Base-by-base conservation (phyloP, 208 protist genomes). In the Crithidia sp. region DNA sequence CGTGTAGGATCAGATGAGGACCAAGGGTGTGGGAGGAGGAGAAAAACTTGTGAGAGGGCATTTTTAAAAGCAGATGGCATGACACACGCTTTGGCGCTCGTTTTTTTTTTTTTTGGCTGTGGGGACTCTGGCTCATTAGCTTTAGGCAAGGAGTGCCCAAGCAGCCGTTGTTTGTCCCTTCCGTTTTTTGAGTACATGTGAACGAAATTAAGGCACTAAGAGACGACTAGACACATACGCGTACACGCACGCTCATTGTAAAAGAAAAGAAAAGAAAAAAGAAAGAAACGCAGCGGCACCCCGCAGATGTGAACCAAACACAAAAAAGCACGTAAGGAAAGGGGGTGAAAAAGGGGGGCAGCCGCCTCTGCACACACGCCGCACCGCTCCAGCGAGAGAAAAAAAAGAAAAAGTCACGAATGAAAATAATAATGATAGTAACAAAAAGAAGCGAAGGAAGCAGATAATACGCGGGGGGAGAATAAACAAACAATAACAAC, bases 361-460 rank as follows among this genome's bases (percentile, higher is more conserved):
- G 28, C 28, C 28, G 28, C 28, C 28, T 28, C 28, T 28, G 28
- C 28, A 28, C 28, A 28, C 28, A 28, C 28, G 28, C 28, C 28
- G 28, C 28, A 28, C 28, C 28, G 28, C 28, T 28, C 28, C 28
- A 28, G 28, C 28, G 28, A 28, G 56, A 36, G 16, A 54, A 45
- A 39, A 59, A 10, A 37, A 59, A 28, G 14, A 28, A 37, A 28
- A 12, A 12, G 0, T 7, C 9, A 12, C 57, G 41, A 39, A 61
- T 10, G 2, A 13, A 5, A 10, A 39, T 54, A 36, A 41, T 12
- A 57, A 19, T 17, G 17, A 52, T 37, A 75, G 57, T 57, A 50
- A 52, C 28, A 74, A 74, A 74, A 37, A 45, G 44, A 64, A 44
- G 61, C 45, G n/a, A 28, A 61, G 12, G 17, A n/a, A 73, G 49